Base-by-base conservation (phyloP, 2,329 filamentous ascomycete genomes). In the Fusarium sororula region DNA sequence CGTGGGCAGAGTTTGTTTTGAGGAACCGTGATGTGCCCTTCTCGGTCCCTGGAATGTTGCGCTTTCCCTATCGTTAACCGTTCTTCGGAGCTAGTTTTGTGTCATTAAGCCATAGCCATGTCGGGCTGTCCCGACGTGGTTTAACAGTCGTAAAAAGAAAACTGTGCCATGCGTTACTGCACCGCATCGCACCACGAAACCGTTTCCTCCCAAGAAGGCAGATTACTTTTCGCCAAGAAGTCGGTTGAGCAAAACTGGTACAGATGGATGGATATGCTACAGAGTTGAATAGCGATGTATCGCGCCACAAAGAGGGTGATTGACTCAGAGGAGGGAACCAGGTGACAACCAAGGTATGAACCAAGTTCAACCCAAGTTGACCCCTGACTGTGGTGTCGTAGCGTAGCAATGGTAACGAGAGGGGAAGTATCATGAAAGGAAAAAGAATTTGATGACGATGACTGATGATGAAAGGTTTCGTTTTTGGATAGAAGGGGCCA, bases 11-110 rank as follows among this genome's bases (percentile, higher is more conserved):
- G 76, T 78, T 76, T 77, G 75, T 75, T 72, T 68, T 63, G 57
- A 76, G 75, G 74, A 76, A 71, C 74, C 77, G 73, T 58, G 75
- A 77, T 79, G 65, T 77, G 75, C 77, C 75, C 77, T 79, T 79
- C 77, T 72, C 66, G 75, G 71, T 60, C 74, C 68, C 66, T 72
- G 56, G 48, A 53, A 50, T 54, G 55, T 63, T 70, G 70, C 77
- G 66, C 70, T 71, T 55, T 70, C 69, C 70, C 68, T 65, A 70
- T 65, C 69, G 53, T 67, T 64, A 76, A 77, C 71, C 39, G 66
- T 73, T 77, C 73, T 67, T 68, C 63, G 66, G 60, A 56, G 55
- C 35, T 51, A 37, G 50, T 68, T 66, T 71, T 68, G 69, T 70
- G 66, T 79, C 77, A 70, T 79, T 75, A 79, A 68, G 73, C 74